Evolutionary conservation across 108 stramenopile genomes (phyloP).

Genomic region (Fragilaria radians): DNA sequence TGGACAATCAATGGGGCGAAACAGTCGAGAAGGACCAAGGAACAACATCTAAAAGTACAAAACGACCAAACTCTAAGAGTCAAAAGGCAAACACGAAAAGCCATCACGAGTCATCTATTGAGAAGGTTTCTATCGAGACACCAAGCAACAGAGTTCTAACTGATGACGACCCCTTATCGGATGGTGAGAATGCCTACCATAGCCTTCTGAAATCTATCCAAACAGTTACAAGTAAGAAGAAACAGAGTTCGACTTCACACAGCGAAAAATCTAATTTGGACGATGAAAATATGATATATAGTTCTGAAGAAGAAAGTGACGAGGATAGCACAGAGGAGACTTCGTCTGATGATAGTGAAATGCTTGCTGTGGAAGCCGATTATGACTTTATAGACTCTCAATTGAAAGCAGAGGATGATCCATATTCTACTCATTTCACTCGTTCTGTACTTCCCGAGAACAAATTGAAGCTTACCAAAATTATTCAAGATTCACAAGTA

Average conservation of each 20-base stretch:
- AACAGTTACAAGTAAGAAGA: constrained; percentile 1
- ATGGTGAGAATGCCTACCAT: constrained; percentile 7
- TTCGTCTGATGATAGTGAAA: constrained; percentile 15
- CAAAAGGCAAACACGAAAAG: not conserved
- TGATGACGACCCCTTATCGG: not conserved
- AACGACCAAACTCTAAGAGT: not conserved
- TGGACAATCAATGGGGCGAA: constrained; percentile 83
- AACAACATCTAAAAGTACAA: constrained; percentile 2
- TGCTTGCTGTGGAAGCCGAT: constrained; percentile 8
- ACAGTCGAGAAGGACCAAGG: constrained; percentile 28
- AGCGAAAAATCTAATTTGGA: too few relatives aligned
- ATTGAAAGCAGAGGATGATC: not conserved
- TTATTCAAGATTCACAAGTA: not conserved
- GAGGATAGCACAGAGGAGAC: constrained; percentile 5
- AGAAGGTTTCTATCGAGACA: not conserved
- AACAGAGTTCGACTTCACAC: too few relatives aligned
- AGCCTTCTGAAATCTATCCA: constrained; percentile 7
- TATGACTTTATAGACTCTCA: constrained; percentile 11
- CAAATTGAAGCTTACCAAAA: not conserved
- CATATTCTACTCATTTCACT: not conserved
- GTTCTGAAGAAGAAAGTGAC: constrained; percentile 2
- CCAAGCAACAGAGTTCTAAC: not conserved
- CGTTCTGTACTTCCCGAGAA: not conserved
- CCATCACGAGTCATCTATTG: too few relatives aligned
- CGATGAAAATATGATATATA: not conserved